Conservation (phyloP, 2,329 filamentous ascomycete species). For the Fusarium oxysporum region DNA sequence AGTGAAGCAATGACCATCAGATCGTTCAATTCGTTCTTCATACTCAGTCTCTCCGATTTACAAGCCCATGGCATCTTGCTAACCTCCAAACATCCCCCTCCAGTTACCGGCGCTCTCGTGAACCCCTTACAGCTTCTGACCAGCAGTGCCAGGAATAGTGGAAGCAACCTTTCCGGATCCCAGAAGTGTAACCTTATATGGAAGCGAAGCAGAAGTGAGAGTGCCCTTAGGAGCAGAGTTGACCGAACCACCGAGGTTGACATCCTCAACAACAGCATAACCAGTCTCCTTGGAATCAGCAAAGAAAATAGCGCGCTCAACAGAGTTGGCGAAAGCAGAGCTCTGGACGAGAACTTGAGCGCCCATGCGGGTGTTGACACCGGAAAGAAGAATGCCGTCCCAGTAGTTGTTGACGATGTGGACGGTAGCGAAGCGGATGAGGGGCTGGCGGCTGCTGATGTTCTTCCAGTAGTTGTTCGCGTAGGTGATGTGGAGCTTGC, state of each 20-base stretch:
- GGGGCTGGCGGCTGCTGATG: constrained; percentile 71
- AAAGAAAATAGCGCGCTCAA: constrained; percentile 51
- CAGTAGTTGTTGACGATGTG: constrained; percentile 69
- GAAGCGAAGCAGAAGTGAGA: constrained; percentile 64
- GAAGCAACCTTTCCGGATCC: constrained; percentile 59
- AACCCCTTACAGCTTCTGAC: constrained; percentile 47
- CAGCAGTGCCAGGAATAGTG: constrained; percentile 54
- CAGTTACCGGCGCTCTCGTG: rapidly evolving
- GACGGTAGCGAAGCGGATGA: constrained; percentile 73
- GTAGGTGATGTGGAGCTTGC: constrained; percentile 72
- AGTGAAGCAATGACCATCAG: rapidly evolving
- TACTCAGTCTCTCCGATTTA: rapidly evolving
- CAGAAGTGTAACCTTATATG: constrained; percentile 58
- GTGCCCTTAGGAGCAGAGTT: constrained; percentile 60
- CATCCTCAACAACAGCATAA: constrained; percentile 57
- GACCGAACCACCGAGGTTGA: constrained; percentile 53
- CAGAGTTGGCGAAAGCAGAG: constrained; percentile 59
- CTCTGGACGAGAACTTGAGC: constrained; percentile 69
- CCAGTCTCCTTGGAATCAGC: constrained; percentile 56
- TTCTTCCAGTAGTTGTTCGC: constrained; percentile 74
- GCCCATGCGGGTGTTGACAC: constrained; percentile 67
- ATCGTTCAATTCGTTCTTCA: background rate
- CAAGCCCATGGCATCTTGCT: too few relatives aligned
- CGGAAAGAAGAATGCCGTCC: constrained; percentile 55
- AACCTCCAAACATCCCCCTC: rapidly evolving